Conservation (phyloP, 2,329 filamentous ascomycete genomes). For the Aureobasidium sp. region DNA sequence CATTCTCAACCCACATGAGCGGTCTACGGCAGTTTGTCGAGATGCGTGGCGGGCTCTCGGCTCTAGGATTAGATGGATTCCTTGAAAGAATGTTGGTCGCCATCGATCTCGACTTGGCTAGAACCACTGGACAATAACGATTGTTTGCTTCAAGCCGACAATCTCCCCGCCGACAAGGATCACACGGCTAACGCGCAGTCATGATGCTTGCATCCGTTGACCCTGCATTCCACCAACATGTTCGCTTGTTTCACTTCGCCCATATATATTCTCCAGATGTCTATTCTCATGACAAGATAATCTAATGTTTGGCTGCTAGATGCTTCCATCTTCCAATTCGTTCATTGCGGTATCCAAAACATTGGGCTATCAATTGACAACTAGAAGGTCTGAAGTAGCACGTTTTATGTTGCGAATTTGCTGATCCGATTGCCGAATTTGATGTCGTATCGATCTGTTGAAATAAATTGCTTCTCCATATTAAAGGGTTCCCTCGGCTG, state of each 20-base stretch:
- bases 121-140: not conserved
- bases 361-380: not conserved
- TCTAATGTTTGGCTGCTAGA: not conserved
- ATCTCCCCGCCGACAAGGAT: not conserved
- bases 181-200: not conserved
- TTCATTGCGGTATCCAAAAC: not conserved
- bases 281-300: not conserved
- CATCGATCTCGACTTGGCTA: slow-evolving; percentile 34
- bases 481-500: not conserved
- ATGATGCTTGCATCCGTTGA: not conserved
- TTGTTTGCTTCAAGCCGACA: not conserved
- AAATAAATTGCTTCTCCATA: not conserved
- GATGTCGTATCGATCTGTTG: not conserved
- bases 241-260: not conserved
- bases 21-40: slow-evolving; percentile 37
- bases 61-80: slow-evolving; percentile 35
- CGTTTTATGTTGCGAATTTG: not conserved
- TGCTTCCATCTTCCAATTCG: not conserved
- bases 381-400: not conserved
- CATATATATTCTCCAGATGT: not conserved
- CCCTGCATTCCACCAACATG: not conserved
- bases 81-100: slow-evolving; percentile 41
- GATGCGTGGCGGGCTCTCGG: slow-evolving; percentile 37
- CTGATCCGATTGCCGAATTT: not conserved
- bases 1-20: slow-evolving; percentile 42